Base-by-base conservation (phyloP, 495 filamentous ascomycete genomes). In the Penicillium coprophilum region DNA sequence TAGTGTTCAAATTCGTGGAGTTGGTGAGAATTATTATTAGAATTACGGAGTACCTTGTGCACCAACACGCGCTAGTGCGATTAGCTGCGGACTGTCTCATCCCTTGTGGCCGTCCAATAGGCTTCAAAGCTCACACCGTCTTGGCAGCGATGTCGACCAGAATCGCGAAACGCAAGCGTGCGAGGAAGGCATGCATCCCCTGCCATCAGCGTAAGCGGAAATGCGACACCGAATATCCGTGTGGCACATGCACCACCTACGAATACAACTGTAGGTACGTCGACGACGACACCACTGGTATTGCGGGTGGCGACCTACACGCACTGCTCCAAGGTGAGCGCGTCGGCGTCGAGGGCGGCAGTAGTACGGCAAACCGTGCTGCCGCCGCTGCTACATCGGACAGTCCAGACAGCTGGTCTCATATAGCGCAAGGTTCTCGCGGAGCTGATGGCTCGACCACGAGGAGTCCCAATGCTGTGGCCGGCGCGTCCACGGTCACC, bases 151-250 rank as follows among this genome's bases (percentile, higher is more conserved):
- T 71, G 69, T 65, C 66, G 11, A 62, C 64, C 0, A 48, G 31
- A 53, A 63, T 53, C 39, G 1, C 15, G 55, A 71, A 66, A 56
- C 69, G 69, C 48, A 71, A 68, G 63, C 69, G 69, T 39, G 64
- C 61, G 1, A 64, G 44, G 24, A 71, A 69, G 51, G 64, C 69
- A 61, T 71, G 69, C 55, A 60, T 68, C 2, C 69, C 69, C 6
- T 71, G 69, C 48, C 69, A 71, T 36, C 61, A 69, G 63, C 69
- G 69, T 56, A 71, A 71, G 64, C 66, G 69, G 44, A 71, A 71
- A 70, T 71, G 69, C 54, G 63, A 71, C 44, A 51, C 24, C 7
- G 36, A 15, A 27, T 62, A 68, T 55, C 69, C 69, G 31, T 71
- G 69, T 46, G 52, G 56, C 51, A 68, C 48, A 63, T 71, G 69